A percentile compares a stretch with the other conserved stretches of the same genome.
Evolutionary conservation across 371 early-diverging fungal species (phyloP).

Genomic region (Amoeboaphelidium protococcarum): DNA sequence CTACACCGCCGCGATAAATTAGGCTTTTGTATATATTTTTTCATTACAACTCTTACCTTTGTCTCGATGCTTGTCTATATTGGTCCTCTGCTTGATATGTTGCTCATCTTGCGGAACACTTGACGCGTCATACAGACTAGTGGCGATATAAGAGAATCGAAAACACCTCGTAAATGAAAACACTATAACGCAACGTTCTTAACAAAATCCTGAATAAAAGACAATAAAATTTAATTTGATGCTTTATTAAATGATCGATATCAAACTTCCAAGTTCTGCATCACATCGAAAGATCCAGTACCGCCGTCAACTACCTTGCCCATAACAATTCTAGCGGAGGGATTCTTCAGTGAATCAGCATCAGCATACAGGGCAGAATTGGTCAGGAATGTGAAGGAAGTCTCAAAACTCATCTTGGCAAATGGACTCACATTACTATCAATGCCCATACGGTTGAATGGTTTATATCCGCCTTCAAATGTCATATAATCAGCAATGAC

Average conservation of each 20-base stretch:
- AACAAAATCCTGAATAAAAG: too few relatives aligned
- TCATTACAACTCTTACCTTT: not conserved
- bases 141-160: too few relatives aligned
- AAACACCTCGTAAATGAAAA: too few relatives aligned
- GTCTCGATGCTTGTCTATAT: too few relatives aligned
- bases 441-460: conserved; percentile 87
- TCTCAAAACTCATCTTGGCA: conserved; percentile 90
- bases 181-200: too few relatives aligned
- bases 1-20: not conserved
- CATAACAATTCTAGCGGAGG: conserved; percentile 72
- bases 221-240: too few relatives aligned
- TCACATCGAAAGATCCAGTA: conserved; percentile 78
- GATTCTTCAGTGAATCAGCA: conserved; percentile 57
- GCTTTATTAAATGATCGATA: too few relatives aligned
- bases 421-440: conserved; percentile 73
- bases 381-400: conserved; percentile 77
- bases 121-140: too few relatives aligned
- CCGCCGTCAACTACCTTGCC: conserved; percentile 81
- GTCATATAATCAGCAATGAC: conserved; percentile 99
- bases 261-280: conserved; percentile 6
- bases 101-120: not conserved
- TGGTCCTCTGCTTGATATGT: not conserved
- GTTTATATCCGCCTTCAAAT: conserved; percentile 87
- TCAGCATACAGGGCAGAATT: conserved; percentile 71
- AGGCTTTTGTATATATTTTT: too few relatives aligned